A percentile compares a stretch with the other conserved stretches of the same genome.
These are phyloP conservation scores for Pichia nakasei DNA, from an alignment of 805 yeast genomes.

Conservation along the genomic window DNA sequence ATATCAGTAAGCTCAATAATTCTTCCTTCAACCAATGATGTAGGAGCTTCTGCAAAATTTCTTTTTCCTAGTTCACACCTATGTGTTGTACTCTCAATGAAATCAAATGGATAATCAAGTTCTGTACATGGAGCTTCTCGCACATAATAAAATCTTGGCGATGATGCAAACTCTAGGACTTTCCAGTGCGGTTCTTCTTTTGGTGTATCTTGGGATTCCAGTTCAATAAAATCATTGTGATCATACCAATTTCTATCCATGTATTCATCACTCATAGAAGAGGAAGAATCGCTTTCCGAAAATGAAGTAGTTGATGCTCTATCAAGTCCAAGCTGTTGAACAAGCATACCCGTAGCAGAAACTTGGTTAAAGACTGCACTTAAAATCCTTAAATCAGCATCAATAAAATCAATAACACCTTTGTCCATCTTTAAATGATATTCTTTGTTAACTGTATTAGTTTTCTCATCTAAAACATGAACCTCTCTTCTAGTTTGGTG, in stretches of 20 bases:
- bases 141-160: conserved; percentile 56
- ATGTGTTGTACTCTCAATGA: conserved; percentile 49
- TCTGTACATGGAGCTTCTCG: conserved; percentile 39
- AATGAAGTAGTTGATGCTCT: conserved; percentile 10
- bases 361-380: conserved; percentile 55
- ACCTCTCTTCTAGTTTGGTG: conserved; percentile 50
- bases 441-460: conserved; percentile 37
- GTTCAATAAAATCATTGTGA: conserved; percentile 63
- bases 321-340: conserved; percentile 24
- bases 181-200: conserved; percentile 32
- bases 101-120: conserved; percentile 49
- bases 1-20: conserved; percentile 31
- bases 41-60: conserved; percentile 50
- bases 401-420: conserved; percentile 62
- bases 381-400: conserved; percentile 61
- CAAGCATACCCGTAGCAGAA: conserved; percentile 36
- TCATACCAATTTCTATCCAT: conserved; percentile 51
- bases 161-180: conserved; percentile 42
- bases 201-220: conserved; percentile 41
- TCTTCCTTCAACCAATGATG: conserved; percentile 33
- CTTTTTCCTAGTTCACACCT: conserved; percentile 49
- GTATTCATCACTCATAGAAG: conserved; percentile 10
- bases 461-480: conserved; percentile 24
- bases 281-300: conserved; percentile 13
- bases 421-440: conserved; percentile 51